Evolutionary conservation across 306 rosid genomes (phyloP).

Genomic region (Trifolium subterraneum): DNA sequence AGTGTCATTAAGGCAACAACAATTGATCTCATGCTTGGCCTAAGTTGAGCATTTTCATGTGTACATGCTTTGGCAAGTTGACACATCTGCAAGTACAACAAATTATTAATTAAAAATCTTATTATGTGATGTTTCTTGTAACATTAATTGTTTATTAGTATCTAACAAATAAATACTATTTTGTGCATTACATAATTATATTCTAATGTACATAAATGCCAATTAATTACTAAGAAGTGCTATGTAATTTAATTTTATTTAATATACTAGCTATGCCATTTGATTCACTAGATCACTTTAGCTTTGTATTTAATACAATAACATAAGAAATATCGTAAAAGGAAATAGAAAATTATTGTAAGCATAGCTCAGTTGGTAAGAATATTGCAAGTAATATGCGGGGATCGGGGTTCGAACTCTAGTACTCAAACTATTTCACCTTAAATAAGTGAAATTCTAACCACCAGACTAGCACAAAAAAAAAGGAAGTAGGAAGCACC

Average conservation of each 20-base stretch:
- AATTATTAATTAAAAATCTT: neutral
- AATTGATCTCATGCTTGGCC: conserved; percentile 90
- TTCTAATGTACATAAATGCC: neutral
- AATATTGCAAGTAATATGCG: no score
- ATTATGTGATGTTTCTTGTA: neutral
- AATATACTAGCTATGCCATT: neutral
- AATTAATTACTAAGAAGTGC: no score
- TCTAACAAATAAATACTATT: neutral
- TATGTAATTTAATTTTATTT: no score
- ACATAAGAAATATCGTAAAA: no score
- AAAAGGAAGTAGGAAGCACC: conserved; percentile 46
- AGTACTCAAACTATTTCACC: no score
- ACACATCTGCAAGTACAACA: conserved; percentile 54
- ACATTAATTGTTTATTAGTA: no score
- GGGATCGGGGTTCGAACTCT: no score
- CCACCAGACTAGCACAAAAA: no score
- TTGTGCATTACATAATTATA: neutral
- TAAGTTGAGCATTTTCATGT: conserved; percentile 73
- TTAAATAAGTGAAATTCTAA: no score
- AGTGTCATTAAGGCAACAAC: conserved; percentile 76
- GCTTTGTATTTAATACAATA: neutral
- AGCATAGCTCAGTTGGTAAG: no score
- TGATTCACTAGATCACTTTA: conserved; percentile 3
- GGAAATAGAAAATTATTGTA: no score
- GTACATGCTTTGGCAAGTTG: conserved; percentile 77